Evolutionary conservation across 345 rosid genomes (phyloP).

Genomic region (Boechera divaricarpa): DNA sequence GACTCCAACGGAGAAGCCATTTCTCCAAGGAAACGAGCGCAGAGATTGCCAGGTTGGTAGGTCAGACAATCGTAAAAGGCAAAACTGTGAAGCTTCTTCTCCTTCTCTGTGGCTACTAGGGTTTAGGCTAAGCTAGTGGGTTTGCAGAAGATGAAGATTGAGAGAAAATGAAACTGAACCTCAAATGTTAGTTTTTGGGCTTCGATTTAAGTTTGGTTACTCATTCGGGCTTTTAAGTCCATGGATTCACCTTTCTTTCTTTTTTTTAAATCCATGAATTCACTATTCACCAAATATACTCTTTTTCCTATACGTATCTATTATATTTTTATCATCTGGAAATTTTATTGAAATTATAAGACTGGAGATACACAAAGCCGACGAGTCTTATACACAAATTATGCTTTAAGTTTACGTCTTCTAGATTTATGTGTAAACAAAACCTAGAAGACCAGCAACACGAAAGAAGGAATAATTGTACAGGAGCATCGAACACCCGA

Average conservation of each 20-base stretch:
- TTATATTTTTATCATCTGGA: too few species aligned
- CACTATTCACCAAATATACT: too few species aligned
- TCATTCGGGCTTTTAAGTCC: background rate
- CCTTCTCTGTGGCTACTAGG: conserved; percentile 37
- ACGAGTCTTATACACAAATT: too few species aligned
- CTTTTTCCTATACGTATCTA: too few species aligned
- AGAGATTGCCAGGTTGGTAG: conserved; percentile 30
- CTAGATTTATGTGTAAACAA: too few species aligned
- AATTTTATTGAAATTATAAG: too few species aligned
- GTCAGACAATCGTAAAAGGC: conserved; percentile 21
- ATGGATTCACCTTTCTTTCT: background rate
- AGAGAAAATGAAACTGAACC: background rate
- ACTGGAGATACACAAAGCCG: too few species aligned
- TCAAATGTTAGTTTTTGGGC: conserved; percentile 21
- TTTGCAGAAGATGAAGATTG: conserved; percentile 14
- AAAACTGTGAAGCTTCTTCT: conserved; percentile 23
- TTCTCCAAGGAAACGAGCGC: conserved; percentile 30
- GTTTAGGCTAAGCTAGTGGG: conserved; percentile 39
- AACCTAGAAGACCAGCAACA: too few species aligned
- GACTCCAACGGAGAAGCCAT: conserved; percentile 68
- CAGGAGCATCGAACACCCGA: too few species aligned
- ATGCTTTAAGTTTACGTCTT: too few species aligned
- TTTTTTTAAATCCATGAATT: too few species aligned
- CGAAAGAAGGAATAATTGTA: too few species aligned
- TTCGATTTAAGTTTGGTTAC: background rate